Base-by-base conservation (phyloP, 768 basidiomycete species). In the Boletus rubescentipes region DNA sequence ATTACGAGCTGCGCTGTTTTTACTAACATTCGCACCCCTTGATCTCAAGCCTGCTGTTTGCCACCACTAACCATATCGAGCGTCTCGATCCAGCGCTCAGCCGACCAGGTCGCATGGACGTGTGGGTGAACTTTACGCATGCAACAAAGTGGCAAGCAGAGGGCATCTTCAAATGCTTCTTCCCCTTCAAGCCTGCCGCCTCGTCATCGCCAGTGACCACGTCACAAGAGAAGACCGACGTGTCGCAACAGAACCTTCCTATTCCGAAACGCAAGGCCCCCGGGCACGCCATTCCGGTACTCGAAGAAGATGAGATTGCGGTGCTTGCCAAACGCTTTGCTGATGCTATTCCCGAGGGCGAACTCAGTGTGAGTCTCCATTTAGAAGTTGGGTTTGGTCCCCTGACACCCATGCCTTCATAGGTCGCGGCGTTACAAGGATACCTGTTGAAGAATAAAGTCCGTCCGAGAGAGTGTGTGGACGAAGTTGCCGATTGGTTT, bases 1-100 rank as follows among this genome's bases (percentile, higher is more conserved):
- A 26, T 55, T 37, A 41, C 29, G 32, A 29, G 12, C 9, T 53
- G 60, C 32, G 60, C 7, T 14, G 21, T 40, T 54, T 61, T 58
- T 16, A 55, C 68, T 61, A 18, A 66, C 30, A 26, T 57, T 60
- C 47, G 44, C 54, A 61, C 56, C 45, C 49, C 47, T 58, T 46
- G 49, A 52, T 53, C 31, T 43, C 62, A 86, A 65, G 90, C 37
- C 79, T 96, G 54, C 77, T 95, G 10, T 94, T 95, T 70, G 93
- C 92, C 49, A 93, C 91, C 8, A 93, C 91, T 12, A 97, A 97
- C 73, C 93, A 96, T 67, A 91, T 93, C 62, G 92, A 96, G 66
- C 86, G 91, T 42, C 80, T 97, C 32, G 93, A 97, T 70, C 92
- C 88, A 45, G 91, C 92, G 5, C 79, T 95, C 34, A 89, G 85